phyloP scores from a whole-genome alignment of 2,329 filamentous ascomycete genomes.

The Verruconis gallopava region DNA sequence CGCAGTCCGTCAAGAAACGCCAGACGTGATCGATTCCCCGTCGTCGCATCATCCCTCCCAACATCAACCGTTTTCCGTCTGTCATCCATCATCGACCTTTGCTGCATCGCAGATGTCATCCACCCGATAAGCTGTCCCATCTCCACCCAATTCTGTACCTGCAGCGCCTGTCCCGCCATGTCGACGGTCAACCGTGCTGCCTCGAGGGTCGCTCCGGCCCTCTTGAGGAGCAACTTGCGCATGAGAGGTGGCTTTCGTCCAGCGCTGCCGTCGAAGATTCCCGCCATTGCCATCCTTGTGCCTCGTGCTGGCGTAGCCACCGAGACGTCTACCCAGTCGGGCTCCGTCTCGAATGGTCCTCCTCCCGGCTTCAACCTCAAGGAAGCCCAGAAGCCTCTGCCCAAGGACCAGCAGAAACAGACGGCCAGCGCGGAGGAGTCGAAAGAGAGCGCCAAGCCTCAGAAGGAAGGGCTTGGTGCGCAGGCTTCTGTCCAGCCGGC shows the following conservation, averaged over 20 bases:
- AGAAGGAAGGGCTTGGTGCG: constrained; percentile 28
- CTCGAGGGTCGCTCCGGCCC: constrained; percentile 32
- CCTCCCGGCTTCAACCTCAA: constrained; percentile 88
- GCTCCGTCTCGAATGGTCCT: constrained; percentile 31
- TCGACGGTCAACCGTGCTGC: constrained; percentile 32
- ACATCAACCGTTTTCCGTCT: too few relatives aligned
- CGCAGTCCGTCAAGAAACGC: too few relatives aligned
- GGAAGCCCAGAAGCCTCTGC: constrained; percentile 72
- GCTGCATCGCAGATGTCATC: too few relatives aligned
- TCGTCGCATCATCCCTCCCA: too few relatives aligned
- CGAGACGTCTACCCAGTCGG: constrained; percentile 33
- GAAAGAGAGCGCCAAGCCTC: constrained; percentile 17
- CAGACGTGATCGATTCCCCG: too few relatives aligned
- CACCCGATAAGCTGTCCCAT: too few relatives aligned
- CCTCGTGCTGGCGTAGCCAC: constrained; percentile 22
- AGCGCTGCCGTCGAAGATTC: constrained; percentile 28
- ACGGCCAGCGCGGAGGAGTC: constrained; percentile 15
- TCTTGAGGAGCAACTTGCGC: constrained; percentile 24
- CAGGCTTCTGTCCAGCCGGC: constrained; percentile 34
- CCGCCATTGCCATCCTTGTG: constrained; percentile 45
- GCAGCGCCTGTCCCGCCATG: too few relatives aligned
- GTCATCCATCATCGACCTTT: too few relatives aligned
- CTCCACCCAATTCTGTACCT: too few relatives aligned
- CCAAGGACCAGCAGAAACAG: constrained; percentile 38
- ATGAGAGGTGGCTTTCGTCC: neutral